Evolutionary conservation across 352 stramenopile genomes (phyloP).

Genomic region (Pythium insidiosum): DNA sequence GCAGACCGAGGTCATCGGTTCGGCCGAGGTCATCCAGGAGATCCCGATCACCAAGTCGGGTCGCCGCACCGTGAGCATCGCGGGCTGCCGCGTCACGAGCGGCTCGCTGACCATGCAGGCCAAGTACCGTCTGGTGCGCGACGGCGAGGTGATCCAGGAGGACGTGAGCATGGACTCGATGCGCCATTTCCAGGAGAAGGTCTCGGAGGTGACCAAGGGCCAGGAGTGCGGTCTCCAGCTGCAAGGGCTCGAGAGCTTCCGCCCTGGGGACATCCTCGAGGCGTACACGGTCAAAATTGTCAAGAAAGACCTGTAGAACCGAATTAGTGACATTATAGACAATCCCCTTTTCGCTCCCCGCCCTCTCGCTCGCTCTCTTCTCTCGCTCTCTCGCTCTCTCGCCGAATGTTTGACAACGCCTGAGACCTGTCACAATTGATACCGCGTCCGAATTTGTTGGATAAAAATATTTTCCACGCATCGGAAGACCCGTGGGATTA

Average conservation of each 20-base stretch:
- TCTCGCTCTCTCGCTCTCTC: no score
- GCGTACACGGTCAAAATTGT: constrained; percentile 69
- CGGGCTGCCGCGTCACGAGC: constrained; percentile 93
- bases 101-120: constrained; percentile 87
- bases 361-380: no score
- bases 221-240: constrained; percentile 98
- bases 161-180: constrained; percentile 83
- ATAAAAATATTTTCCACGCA: no score
- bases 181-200: constrained; percentile 90
- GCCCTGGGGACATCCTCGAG: constrained; percentile 94
- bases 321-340: no score
- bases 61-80: constrained; percentile 90
- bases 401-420: no score
- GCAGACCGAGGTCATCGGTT: constrained; percentile 57
- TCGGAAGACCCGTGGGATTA: no score
- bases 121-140: constrained; percentile 82
- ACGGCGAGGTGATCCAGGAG: constrained; percentile 87
- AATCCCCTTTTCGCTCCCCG: no score
- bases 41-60: constrained; percentile 80
- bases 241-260: constrained; percentile 88
- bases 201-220: constrained; percentile 87
- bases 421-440: no score
- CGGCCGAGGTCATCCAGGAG: constrained; percentile 72
- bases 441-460: no score
- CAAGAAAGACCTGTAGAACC: constrained; percentile 54